phyloP scores from a whole-genome alignment of 1,139 yeast species.

The Pneumocystis sp. region DNA sequence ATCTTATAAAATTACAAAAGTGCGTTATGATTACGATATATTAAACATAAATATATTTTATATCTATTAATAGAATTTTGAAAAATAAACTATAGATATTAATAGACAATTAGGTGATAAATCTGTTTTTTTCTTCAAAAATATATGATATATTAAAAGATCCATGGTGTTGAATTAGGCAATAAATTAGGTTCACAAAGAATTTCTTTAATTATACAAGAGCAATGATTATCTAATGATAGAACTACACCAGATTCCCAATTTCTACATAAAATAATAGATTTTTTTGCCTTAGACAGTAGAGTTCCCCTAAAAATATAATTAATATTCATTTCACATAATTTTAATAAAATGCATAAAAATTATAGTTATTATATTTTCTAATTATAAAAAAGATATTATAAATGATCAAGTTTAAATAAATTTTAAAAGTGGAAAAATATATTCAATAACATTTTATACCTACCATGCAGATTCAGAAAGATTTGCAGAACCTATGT shows the following conservation, averaged over 20 bases:
- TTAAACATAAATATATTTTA: too few species aligned
- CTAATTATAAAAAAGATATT: neutral
- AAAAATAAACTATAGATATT: neutral
- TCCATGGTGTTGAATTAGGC: neutral
- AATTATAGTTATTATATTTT: neutral
- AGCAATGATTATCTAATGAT: conserved; percentile 1
- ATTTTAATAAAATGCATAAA: neutral
- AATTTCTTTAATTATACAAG: neutral
- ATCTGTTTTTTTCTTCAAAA: neutral
- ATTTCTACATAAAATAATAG: conserved; percentile 12
- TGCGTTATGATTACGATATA: too few species aligned
- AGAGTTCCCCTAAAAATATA: conserved; percentile 12
- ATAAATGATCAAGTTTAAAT: neutral
- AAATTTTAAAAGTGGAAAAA: neutral
- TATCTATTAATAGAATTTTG: neutral
- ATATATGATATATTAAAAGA: neutral
- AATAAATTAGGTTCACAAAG: neutral
- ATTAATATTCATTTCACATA: neutral
- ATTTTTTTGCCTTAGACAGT: conserved; percentile 8
- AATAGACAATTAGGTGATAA: neutral
- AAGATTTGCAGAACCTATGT: conserved; percentile 18
- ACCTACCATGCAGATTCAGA: conserved; percentile 18
- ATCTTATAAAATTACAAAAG: too few species aligned
- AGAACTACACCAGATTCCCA: conserved; percentile 17
- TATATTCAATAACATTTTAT: neutral